Percentiles rank a stretch among this genome's conserved stretches.
These are phyloP conservation scores for Iodosphaeria phyllophila DNA, from an alignment of 2,329 filamentous ascomycete genomes.

Conservation along the genomic window DNA sequence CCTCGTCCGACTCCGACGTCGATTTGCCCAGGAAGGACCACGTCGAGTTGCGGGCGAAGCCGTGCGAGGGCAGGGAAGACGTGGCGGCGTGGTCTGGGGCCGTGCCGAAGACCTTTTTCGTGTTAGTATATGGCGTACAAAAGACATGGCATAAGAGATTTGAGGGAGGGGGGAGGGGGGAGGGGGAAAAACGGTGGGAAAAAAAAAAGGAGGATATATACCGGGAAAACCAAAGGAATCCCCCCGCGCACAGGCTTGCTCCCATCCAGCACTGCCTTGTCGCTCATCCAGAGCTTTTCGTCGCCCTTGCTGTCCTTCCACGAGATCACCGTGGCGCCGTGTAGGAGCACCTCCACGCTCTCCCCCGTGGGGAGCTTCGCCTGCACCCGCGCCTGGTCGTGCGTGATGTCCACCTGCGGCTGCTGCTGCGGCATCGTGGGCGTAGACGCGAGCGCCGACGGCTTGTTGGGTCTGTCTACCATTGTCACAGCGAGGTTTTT, in stretches of 20 bases:
- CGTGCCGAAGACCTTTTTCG: conserved; percentile 61
- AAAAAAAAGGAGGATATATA: conserved; percentile 23
- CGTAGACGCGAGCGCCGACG: conserved; percentile 55
- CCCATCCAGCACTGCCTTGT: conserved; percentile 65
- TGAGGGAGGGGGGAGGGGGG: conserved; percentile 5
- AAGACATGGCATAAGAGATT: conserved; percentile 5
- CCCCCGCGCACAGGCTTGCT: conserved; percentile 80
- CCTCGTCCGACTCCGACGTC: conserved; percentile 38
- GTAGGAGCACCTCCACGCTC: conserved; percentile 69
- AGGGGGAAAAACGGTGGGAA: background rate
- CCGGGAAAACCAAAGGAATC: conserved; percentile 83
- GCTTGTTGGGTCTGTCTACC: conserved; percentile 77
- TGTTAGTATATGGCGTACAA: conserved; percentile 1
- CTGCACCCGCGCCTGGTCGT: conserved; percentile 53
- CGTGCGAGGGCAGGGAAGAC: conserved; percentile 70
- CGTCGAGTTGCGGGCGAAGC: conserved; percentile 72
- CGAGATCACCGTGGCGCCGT: conserved; percentile 78
- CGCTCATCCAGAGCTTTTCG: conserved; percentile 77
- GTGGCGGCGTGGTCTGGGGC: conserved; percentile 62
- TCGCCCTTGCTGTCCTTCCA: conserved; percentile 70
- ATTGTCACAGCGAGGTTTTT: too few relatives aligned
- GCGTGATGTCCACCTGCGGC: conserved; percentile 54
- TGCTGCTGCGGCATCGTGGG: conserved; percentile 58
- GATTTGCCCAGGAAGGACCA: conserved; percentile 95
- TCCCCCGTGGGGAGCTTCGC: conserved; percentile 75